Conservation (phyloP, 257 asterid species). For the Solanum pennellii region DNA sequence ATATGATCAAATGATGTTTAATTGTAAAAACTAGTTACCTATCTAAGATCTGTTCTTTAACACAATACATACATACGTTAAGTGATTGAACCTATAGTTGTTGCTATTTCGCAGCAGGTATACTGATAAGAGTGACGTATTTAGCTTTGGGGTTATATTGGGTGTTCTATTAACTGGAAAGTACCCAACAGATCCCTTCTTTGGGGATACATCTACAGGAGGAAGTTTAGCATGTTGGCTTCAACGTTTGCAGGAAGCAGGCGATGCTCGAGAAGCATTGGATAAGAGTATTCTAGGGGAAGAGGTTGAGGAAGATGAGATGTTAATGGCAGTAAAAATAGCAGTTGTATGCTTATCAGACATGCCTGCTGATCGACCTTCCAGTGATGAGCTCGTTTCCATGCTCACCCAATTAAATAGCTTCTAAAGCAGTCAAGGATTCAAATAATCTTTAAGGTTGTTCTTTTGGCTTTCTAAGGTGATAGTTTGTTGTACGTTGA, state of each 20-base stretch:
- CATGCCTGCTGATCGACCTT: conserved; percentile 85
- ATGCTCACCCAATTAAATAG: conserved; percentile 91
- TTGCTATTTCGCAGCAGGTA: conserved; percentile 27
- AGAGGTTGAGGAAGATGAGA: conserved; percentile 78
- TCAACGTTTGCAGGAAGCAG: conserved; percentile 62
- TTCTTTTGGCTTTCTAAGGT: conserved; percentile 23
- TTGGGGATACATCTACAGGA: conserved; percentile 37
- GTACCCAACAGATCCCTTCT: conserved; percentile 64
- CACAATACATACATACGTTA: neutral
- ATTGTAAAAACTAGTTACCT: neutral
- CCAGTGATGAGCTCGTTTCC: conserved; percentile 87
- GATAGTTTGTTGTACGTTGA: conserved; percentile 20
- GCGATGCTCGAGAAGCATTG: conserved; percentile 68
- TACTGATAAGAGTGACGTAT: conserved; percentile 85
- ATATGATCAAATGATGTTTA: neutral
- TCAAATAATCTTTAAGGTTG: conserved; percentile 29
- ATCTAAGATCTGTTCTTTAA: neutral
- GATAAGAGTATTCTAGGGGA: conserved; percentile 76
- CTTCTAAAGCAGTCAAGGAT: conserved; percentile 15
- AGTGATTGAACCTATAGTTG: neutral
- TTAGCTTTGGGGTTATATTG: conserved; percentile 81
- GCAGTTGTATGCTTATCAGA: conserved; percentile 83
- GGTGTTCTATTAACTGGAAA: conserved; percentile 66
- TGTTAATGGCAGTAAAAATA: conserved; percentile 83
- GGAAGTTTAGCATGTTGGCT: conserved; percentile 89